These are phyloP conservation scores for Arabidopsis thaliana DNA, from an alignment of 345 rosid species.

Conservation along the genomic window DNA sequence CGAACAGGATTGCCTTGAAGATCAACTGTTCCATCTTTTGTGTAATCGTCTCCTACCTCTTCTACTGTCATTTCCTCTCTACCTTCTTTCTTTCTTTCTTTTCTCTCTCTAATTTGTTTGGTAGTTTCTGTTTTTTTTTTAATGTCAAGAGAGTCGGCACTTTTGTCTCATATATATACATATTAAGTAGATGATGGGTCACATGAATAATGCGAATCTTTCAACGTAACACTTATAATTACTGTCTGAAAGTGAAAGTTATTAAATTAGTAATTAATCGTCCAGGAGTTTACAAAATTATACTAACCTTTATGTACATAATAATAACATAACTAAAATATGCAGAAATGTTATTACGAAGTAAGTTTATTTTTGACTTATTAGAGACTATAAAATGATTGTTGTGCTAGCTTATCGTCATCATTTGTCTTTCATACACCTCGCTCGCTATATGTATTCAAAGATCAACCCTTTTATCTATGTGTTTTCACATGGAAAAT, in stretches of 20 bases:
- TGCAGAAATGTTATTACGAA: not conserved
- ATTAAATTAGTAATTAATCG: not conserved
- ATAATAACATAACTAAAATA: not conserved
- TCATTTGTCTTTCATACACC: too few relatives aligned
- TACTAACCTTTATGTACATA: not conserved
- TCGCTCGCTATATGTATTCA: too few relatives aligned
- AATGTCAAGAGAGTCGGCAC: slow-evolving; percentile 14
- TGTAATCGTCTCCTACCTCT: slow-evolving; percentile 66
- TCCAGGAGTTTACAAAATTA: not conserved
- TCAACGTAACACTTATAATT: not conserved
- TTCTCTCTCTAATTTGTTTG: not conserved
- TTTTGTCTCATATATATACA: slow-evolving; percentile 20
- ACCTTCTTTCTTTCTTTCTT: not conserved
- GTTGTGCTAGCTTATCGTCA: too few relatives aligned
- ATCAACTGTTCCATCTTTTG: slow-evolving; percentile 94
- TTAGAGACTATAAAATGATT: too few relatives aligned
- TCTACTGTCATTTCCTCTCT: slow-evolving; percentile 34
- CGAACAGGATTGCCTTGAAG: slow-evolving; percentile 81
- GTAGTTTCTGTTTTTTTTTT: not conserved
- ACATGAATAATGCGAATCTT: slow-evolving; percentile 14
- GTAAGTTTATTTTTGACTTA: not conserved
- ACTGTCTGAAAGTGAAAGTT: not conserved
- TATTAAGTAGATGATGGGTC: slow-evolving; percentile 4
- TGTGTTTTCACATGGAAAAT: too few relatives aligned
- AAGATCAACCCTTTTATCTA: too few relatives aligned